These are phyloP conservation scores for Circinella minor DNA, from an alignment of 371 early-diverging fungal species.

Conservation along the genomic window DNA sequence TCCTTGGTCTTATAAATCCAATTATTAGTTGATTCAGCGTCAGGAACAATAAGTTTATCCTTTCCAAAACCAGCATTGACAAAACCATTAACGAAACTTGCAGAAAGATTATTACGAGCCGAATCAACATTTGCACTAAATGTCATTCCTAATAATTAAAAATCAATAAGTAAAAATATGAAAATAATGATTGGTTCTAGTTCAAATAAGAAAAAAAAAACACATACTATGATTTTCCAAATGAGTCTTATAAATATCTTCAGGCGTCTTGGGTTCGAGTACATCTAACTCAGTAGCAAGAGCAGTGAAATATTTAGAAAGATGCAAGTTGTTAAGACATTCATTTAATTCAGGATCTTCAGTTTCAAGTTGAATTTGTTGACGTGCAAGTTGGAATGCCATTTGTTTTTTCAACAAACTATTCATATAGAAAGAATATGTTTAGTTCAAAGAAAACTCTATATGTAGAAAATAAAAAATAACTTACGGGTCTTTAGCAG, in stretches of 20 bases:
- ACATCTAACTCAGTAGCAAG: slow-evolving; percentile 94
- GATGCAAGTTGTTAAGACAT: slow-evolving; percentile 85
- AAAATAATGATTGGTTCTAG: background rate
- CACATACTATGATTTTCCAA: slow-evolving; percentile 84
- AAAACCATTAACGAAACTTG: slow-evolving; percentile 98
- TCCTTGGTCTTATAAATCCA: slow-evolving; percentile 99
- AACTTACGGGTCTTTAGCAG: slow-evolving; percentile 80
- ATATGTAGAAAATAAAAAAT: background rate
- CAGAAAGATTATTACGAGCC: slow-evolving; percentile 93
- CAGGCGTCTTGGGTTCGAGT: slow-evolving; percentile 94
- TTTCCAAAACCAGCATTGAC: slow-evolving; percentile 96
- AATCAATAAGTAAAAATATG: background rate
- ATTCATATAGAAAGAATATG: background rate
- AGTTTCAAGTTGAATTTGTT: slow-evolving; percentile 81
- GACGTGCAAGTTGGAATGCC: slow-evolving; percentile 92
- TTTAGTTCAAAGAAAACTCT: background rate
- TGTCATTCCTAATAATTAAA: slow-evolving; percentile 47
- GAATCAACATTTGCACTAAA: slow-evolving; percentile 82
- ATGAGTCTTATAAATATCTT: slow-evolving; percentile 97
- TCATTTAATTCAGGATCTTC: slow-evolving; percentile 84
- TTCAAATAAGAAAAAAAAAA: background rate
- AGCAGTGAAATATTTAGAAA: slow-evolving; percentile 85
- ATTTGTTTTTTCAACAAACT: slow-evolving; percentile 90
- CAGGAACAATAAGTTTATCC: slow-evolving; percentile 89
- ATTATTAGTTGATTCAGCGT: slow-evolving; percentile 71